A percentile compares a stretch with the other conserved stretches of the same genome.
phyloP scores from a whole-genome alignment of 75 land plant species.

The Cupressus sempervirens region DNA sequence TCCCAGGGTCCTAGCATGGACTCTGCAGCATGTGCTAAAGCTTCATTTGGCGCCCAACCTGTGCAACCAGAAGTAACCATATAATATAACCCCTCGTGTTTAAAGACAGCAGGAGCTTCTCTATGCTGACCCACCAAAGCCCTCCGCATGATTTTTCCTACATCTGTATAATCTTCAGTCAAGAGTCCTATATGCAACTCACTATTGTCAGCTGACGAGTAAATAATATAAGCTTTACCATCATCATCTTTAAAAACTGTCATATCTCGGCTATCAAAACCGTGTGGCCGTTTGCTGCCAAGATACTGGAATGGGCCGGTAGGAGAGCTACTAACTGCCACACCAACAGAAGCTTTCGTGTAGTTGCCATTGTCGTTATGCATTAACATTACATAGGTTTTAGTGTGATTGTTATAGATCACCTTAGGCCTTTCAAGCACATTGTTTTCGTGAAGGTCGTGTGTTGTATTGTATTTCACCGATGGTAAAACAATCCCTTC shows the following conservation, averaged over 20 bases:
- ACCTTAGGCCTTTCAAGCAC: slow-evolving; percentile 97
- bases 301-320: slow-evolving; percentile 86
- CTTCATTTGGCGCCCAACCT: slow-evolving; percentile 93
- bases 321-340: slow-evolving; percentile 74
- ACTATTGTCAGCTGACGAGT: slow-evolving; percentile 84
- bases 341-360: slow-evolving; percentile 87
- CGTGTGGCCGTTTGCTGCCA: slow-evolving; percentile 80
- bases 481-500: slow-evolving; percentile 77
- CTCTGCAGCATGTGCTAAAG: slow-evolving; percentile 87
- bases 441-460: slow-evolving; percentile 74
- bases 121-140: slow-evolving; percentile 72
- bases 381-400: slow-evolving; percentile 95
- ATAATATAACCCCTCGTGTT: slow-evolving; percentile 70
- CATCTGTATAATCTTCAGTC: slow-evolving; percentile 72
- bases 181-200: slow-evolving; percentile 85
- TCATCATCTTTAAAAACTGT: slow-evolving; percentile 93
- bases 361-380: slow-evolving; percentile 92
- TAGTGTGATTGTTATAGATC: slow-evolving; percentile 66
- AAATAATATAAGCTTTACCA: slow-evolving; percentile 76
- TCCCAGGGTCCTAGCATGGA: slow-evolving; percentile 97
- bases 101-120: slow-evolving; percentile 95
- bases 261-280: slow-evolving; percentile 92
- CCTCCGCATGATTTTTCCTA: slow-evolving; percentile 49
- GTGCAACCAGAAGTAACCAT: slow-evolving; percentile 98
- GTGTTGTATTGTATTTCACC: slow-evolving; percentile 59